Evolutionary conservation across 805 yeast genomes (phyloP).

Genomic region (Candida rishiriensis): DNA sequence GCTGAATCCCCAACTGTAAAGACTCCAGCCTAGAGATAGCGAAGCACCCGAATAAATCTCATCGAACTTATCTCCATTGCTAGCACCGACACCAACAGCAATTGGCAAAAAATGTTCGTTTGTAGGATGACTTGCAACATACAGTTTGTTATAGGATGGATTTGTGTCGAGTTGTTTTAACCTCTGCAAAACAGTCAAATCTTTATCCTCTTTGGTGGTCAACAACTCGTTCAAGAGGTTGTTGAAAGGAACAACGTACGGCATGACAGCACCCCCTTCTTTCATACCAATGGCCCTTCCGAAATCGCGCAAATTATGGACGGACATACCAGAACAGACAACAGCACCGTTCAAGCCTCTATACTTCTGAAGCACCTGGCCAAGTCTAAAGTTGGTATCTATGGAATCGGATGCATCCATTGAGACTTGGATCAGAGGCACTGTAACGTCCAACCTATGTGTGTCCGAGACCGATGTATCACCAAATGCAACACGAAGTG

Average conservation of each 20-base stretch:
- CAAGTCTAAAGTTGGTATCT: slow-evolving; percentile 46
- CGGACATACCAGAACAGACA: slow-evolving; percentile 73
- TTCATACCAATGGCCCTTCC: slow-evolving; percentile 24
- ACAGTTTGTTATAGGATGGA: slow-evolving; percentile 28
- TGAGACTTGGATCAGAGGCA: slow-evolving; percentile 49
- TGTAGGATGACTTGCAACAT: slow-evolving; percentile 62
- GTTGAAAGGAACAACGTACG: slow-evolving; percentile 54
- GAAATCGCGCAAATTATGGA: slow-evolving; percentile 64
- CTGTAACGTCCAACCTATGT: slow-evolving; percentile 39
- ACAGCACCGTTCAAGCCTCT: slow-evolving; percentile 50
- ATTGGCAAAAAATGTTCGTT: slow-evolving; percentile 70
- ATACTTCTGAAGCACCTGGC: slow-evolving; percentile 47
- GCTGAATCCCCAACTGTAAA: slow-evolving; percentile 40
- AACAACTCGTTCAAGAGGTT: slow-evolving; percentile 39
- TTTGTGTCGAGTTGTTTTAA: slow-evolving; percentile 15
- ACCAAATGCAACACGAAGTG: slow-evolving; percentile 66
- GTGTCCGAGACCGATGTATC: slow-evolving; percentile 30
- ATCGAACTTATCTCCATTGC: slow-evolving; percentile 38
- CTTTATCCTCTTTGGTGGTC: neutral
- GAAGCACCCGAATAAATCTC: slow-evolving; percentile 43
- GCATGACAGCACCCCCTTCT: slow-evolving; percentile 25
- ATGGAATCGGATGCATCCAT: slow-evolving; percentile 39
- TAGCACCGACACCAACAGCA: slow-evolving; percentile 56
- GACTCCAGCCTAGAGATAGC: slow-evolving; percentile 65
- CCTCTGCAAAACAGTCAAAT: neutral